Evolutionary conservation across 2,329 filamentous ascomycete genomes (phyloP), one percentile per base, ranked within the genome.

Genomic region (Pseudogymnoascus sp.): DNA sequence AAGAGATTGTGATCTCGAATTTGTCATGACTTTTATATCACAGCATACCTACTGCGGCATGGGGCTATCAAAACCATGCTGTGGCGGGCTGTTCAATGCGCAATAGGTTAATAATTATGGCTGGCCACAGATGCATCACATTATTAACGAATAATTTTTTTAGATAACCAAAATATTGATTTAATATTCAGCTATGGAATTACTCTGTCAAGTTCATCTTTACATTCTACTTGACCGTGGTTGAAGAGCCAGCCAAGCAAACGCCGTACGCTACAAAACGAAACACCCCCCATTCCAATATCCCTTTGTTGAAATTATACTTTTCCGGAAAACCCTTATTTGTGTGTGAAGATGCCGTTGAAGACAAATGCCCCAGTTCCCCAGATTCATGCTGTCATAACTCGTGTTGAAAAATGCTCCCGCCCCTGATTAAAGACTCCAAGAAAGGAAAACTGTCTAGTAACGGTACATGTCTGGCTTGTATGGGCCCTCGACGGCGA

Each of bases 401-500:
- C 74, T 70, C 68, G 63, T 73, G 72, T 74, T 74, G 72, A 74
- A 74, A 68, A 60, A 64, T 65, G 65, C 64, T 54, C 60, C 62
- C 58, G 58, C 62, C 59, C 59, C 61, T 44, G 65, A 64, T 63
- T 63, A 67, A 68, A 67, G 63, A 59, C 57, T 59, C 33, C 33
- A 64, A 21, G 21, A 66, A 66, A 62, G 60, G 59, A 61, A 60
- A 63, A 63, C 61, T 58, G 65, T 71, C 64, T 73, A 73, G 67
- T 73, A 73, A 64, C 71, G 69, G 69, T 73, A 73, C 84, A 92
- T 90, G 70, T 97, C 93, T 78, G 82, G 83, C 91, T 99, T 99
- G 89, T 84, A 99, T 71, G 94, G 94, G 75, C 94, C 94, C 81
- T 92, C 88, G 67, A 85, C 74, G 64, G 86, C 83, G 69, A 99